Percentiles rank a stretch among this genome's conserved stretches.
phyloP scores from a whole-genome alignment of 1,284 basidiomycete genomes.

The Gymnopus androsaceus region DNA sequence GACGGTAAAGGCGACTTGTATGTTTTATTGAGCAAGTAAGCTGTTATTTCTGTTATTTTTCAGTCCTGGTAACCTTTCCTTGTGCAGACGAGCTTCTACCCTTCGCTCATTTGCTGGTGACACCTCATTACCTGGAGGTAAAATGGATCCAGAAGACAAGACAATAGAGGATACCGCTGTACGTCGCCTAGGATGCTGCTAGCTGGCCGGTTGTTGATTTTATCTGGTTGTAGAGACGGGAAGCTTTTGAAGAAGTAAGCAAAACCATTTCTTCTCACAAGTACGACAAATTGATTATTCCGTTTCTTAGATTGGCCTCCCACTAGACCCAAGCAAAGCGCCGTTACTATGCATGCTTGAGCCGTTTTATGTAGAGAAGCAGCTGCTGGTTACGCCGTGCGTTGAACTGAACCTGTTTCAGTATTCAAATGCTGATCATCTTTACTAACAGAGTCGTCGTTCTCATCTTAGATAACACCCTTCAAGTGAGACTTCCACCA shows the following conservation, averaged over 20 bases:
- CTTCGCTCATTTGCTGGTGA: constrained; percentile 80
- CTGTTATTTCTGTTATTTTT: constrained; percentile 8
- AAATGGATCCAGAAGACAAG: constrained; percentile 66
- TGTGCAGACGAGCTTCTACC: constrained; percentile 63
- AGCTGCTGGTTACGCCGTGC: constrained; percentile 79
- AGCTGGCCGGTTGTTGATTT: not conserved
- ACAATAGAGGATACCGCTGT: constrained; percentile 81
- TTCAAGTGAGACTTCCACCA: constrained; percentile 48
- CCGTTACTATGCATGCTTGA: constrained; percentile 76
- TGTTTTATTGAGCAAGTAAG: constrained; percentile 75
- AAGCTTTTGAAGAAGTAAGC: constrained; percentile 70
- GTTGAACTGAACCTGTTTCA: constrained; percentile 28
- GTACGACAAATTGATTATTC: not conserved
- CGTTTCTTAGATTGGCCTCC: constrained; percentile 70
- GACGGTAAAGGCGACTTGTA: constrained; percentile 79
- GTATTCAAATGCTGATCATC: not conserved
- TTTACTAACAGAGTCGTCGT: constrained; percentile 69
- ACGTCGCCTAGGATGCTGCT: constrained; percentile 28
- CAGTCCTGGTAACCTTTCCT: not conserved
- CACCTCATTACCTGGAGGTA: constrained; percentile 83
- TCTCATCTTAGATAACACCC: constrained; percentile 71
- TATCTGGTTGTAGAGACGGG: constrained; percentile 53
- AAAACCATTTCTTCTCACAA: not conserved
- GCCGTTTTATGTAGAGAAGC: constrained; percentile 72
- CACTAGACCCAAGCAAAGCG: constrained; percentile 64